Evolutionary conservation across 2,329 filamentous ascomycete species (phyloP), one percentile per base, ranked within the genome.

Genomic region (Monilinia vaccinii-corymbosi): DNA sequence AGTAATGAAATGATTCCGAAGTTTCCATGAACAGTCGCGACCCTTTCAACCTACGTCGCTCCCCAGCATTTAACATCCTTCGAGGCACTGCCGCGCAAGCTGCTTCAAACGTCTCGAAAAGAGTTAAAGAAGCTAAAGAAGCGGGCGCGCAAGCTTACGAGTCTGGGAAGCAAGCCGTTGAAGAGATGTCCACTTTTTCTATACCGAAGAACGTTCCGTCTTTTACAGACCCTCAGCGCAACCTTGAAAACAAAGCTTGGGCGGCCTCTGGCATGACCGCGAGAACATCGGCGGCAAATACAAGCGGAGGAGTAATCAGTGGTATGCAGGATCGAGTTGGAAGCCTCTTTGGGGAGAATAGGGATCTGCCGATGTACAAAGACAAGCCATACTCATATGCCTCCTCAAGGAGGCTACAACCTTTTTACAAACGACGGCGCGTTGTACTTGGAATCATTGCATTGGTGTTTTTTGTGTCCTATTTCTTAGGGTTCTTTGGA

Each of bases 341-440:
- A 55, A 79, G 78, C 61, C 80, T 91, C 62, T 85, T 92, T 63
- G 82, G 85, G 42, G 81, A 75, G 28, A 74, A 73, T 69, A 76
- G 38, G 73, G 78, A 84, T 61, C 77, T 99, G 64, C 94, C 94
- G 49, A 92, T 97, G 88, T 99, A 99, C 78, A 99, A 99, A 76
- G 94, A 99, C 76, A 99, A 99, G 74, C 94, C 94, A n/a, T 94
- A 89, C 71, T 81, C 80, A 55, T 86, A 89, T 68, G 79, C 82
- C 47, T 76, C 79, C 38, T 83, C 82, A 62, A 78, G 81, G 66
- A 81, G 82, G 68, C 78, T 79, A 63, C 78, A 79, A 56, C 79
- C 83, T 38, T 74, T 83, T 67, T 86, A 83, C 76, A 81, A 81
- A 72, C 81, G 82, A 68, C 89, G 87, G 76, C 78, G 87, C 61